Evolutionary conservation across 768 basidiomycete genomes (phyloP).

Genomic region (Rhizopogon vinicolor): DNA sequence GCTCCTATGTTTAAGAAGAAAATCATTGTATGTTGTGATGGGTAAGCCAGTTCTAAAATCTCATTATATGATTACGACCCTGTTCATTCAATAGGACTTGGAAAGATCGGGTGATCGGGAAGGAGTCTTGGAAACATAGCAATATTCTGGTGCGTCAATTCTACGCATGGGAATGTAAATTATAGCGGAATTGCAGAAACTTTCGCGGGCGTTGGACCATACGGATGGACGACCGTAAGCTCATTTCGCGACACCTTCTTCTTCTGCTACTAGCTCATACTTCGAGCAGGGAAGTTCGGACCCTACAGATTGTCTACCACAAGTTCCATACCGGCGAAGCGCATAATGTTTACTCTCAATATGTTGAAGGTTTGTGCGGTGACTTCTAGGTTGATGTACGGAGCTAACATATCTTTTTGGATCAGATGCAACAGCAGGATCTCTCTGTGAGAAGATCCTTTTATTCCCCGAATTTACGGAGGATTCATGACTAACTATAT

Average conservation of each 20-base stretch:
- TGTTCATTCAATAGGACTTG: conserved; percentile 47
- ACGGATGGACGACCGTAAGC: conserved; percentile 39
- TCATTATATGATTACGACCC: background rate
- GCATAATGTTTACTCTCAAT: conserved; percentile 22
- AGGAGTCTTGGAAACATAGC: conserved; percentile 44
- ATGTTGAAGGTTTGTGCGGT: too few relatives aligned
- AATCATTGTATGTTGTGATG: conserved; percentile 72
- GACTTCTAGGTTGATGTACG: too few relatives aligned
- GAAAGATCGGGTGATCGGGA: conserved; percentile 55
- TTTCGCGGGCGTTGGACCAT: conserved; percentile 47
- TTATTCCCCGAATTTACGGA: background rate
- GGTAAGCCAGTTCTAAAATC: conserved; percentile 36
- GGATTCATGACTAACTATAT: background rate
- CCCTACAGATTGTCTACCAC: conserved; percentile 61
- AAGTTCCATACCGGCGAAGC: conserved; percentile 59
- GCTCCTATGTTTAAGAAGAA: conserved; percentile 40
- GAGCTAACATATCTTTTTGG: background rate
- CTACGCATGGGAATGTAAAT: background rate
- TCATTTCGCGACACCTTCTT: background rate
- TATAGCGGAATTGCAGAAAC: conserved; percentile 31
- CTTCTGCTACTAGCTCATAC: background rate
- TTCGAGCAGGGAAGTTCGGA: conserved; percentile 28
- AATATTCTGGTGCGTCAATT: conserved; percentile 45
- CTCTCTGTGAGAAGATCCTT: conserved; percentile 42
- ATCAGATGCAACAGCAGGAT: conserved; percentile 60